phyloP scores from a whole-genome alignment of 331 rosid species.

The Erythrophleum ivorense region DNA sequence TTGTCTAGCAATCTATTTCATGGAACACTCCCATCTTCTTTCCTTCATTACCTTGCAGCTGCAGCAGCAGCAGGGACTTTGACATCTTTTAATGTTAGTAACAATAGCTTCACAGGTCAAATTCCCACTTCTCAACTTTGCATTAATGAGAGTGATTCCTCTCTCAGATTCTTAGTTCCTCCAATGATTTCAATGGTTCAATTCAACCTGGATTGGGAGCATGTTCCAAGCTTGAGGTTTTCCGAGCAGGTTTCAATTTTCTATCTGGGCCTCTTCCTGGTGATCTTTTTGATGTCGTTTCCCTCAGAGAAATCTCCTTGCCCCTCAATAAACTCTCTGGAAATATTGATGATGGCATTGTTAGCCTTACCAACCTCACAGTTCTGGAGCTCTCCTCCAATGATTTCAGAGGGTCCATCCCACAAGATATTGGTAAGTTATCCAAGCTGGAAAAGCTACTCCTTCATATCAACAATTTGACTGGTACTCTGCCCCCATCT shows the following conservation, averaged over 20 bases:
- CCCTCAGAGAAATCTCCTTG: slow-evolving; percentile 62
- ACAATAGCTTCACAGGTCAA: slow-evolving; percentile 70
- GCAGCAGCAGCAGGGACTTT: slow-evolving; percentile 51
- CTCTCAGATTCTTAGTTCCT: slow-evolving; percentile 65
- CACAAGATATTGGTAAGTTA: slow-evolving; percentile 65
- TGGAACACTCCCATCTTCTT: slow-evolving; percentile 57
- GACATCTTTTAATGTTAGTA: slow-evolving; percentile 72
- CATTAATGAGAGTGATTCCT: slow-evolving; percentile 36
- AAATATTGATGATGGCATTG: slow-evolving; percentile 53
- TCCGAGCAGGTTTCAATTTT: slow-evolving; percentile 76
- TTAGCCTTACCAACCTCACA: slow-evolving; percentile 57
- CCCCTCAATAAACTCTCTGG: slow-evolving; percentile 65
- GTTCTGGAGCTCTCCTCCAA: slow-evolving; percentile 79
- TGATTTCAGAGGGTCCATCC: slow-evolving; percentile 58
- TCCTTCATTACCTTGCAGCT: slow-evolving; percentile 46
- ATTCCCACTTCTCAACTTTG: slow-evolving; percentile 60
- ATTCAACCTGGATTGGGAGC: slow-evolving; percentile 62
- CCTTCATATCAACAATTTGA: slow-evolving; percentile 76
- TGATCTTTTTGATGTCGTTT: slow-evolving; percentile 56
- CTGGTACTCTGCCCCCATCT: slow-evolving; percentile 68
- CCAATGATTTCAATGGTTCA: slow-evolving; percentile 53
- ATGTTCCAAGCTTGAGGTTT: slow-evolving; percentile 64
- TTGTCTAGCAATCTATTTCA: slow-evolving; percentile 72
- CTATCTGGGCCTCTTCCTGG: slow-evolving; percentile 65
- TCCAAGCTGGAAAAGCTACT: slow-evolving; percentile 59